phyloP scores from a whole-genome alignment of 2,329 filamentous ascomycete genomes.

The Phyllosticta citribraziliensis region DNA sequence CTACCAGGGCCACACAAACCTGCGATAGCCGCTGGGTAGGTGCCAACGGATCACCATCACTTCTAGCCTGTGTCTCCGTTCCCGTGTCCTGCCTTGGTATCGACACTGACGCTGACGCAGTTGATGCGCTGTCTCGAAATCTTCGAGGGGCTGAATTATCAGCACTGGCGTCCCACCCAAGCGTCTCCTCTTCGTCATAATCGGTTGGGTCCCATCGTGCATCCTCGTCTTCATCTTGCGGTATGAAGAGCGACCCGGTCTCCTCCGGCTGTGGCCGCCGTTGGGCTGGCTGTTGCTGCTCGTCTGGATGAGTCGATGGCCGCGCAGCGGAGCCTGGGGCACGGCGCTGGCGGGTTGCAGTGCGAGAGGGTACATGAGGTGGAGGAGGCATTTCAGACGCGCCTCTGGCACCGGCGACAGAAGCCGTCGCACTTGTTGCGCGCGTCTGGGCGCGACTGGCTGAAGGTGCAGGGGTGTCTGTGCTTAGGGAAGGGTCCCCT shows the following conservation, averaged over 20 bases:
- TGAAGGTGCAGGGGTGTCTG: not conserved
- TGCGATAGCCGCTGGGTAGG: slow-evolving; percentile 68
- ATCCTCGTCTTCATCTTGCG: slow-evolving; percentile 52
- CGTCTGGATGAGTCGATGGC: slow-evolving; percentile 2
- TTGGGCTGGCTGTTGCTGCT: slow-evolving; percentile 18
- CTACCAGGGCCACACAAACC: slow-evolving; percentile 32
- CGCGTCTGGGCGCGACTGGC: slow-evolving; percentile 10
- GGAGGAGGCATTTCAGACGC: slow-evolving; percentile 35
- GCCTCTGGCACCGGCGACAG: not conserved
- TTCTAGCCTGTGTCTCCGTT: not conserved
- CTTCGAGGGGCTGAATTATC: slow-evolving; percentile 38
- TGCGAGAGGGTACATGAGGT: slow-evolving; percentile 22
- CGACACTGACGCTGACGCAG: slow-evolving; percentile 12
- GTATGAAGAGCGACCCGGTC: slow-evolving; percentile 62
- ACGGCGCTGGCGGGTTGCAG: slow-evolving; percentile 19
- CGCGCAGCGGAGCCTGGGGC: slow-evolving; percentile 21
- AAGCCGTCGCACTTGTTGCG: not conserved
- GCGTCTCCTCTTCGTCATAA: slow-evolving; percentile 53
- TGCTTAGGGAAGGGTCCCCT: slow-evolving; percentile 42
- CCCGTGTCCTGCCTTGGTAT: not conserved
- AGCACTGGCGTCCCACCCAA: slow-evolving; percentile 65
- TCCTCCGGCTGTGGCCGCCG: slow-evolving; percentile 24
- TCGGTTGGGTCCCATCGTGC: slow-evolving; percentile 62
- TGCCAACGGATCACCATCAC: slow-evolving; percentile 39
- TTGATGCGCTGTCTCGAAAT: slow-evolving; percentile 30